Base-by-base conservation (phyloP, 1,284 basidiomycete genomes). In the Somion occarium region DNA sequence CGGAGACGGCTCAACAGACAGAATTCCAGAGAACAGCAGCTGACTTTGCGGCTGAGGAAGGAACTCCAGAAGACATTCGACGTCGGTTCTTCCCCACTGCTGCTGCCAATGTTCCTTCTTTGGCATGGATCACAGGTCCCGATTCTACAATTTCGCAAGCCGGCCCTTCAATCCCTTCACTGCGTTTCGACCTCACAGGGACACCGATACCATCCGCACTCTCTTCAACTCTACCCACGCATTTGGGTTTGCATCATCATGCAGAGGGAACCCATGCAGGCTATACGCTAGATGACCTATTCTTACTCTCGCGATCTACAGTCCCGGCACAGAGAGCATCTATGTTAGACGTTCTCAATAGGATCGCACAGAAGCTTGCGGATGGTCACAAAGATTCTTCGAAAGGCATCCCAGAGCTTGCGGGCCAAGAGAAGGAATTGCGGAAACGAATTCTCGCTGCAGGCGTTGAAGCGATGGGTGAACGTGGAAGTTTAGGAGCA, bases 211-310 rank as follows among this genome's bases (percentile, higher is more conserved):
- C 86, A 0, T 54, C 70, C 0, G 64, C 73, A 1, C 55, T 80
- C 1, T 76, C 80, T 1, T 64, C 72, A 0, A 71, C 71, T 1
- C 69, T 94, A 3, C 91, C 92, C 0, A 86, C 87, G 0, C 85
- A 93, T 67, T 76, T 93, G 1, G 94, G 94, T 1, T 73, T 97
- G 20, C 94, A 98, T 66, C 94, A 97, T 65, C 94, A 97, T 54
- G 82, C 91, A 0, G 88, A 92, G 52, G 84, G 85, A 19, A 66
- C 71, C 2, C 81, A 73, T 55, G 93, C 94, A 0, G 95, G 94
- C 0, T 98, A 97, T 66, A 94, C 91, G 0, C 70, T 96, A 0
- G 83, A 88, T 34, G 94, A 97, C 56, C 76, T 97, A n/a, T 82
- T 95, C 43, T 73, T 91, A 44, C 76, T 96, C 2, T 83, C 85